Evolutionary conservation across 805 yeast genomes (phyloP).

Genomic region (Yamadazyma scolyti): DNA sequence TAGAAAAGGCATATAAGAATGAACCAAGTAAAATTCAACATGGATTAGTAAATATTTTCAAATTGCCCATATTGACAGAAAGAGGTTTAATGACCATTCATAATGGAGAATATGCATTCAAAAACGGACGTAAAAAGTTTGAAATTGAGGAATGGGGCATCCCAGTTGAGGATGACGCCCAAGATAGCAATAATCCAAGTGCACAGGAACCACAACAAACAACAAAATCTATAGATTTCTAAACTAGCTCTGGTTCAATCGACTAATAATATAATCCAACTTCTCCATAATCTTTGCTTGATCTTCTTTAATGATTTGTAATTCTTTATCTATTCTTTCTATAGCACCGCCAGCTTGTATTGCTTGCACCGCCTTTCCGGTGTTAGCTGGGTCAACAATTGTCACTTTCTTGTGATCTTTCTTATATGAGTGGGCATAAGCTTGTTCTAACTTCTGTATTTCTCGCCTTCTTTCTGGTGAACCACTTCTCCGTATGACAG

Average conservation of each 20-base stretch:
- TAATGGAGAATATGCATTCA: constrained; percentile 78
- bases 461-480: constrained; percentile 30
- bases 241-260: constrained; percentile 3
- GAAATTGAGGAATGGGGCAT: constrained; percentile 96
- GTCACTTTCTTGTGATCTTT: constrained; percentile 1
- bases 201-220: constrained; percentile 18
- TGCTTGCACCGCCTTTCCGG: no score
- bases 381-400: no score
- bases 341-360: no score
- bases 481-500: constrained; percentile 33
- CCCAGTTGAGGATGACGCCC: constrained; percentile 81
- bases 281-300: constrained; percentile 7
- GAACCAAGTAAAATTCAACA: constrained; percentile 78
- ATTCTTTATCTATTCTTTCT: constrained; percentile 2
- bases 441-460: constrained; percentile 25
- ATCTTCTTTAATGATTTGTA: constrained; percentile 1
- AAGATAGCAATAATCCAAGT: constrained; percentile 8
- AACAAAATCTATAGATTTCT: constrained; percentile 34
- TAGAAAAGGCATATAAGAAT: constrained; percentile 66
- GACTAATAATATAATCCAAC: constrained; percentile 6
- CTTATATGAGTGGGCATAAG: constrained; percentile 8
- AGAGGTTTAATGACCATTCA: constrained; percentile 76
- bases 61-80: constrained; percentile 69
- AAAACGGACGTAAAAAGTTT: constrained; percentile 76
- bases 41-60: constrained; percentile 75